Percentiles rank a stretch among this genome's conserved stretches.
Evolutionary conservation across 2,329 filamentous ascomycete species (phyloP).

Genomic region (Colletotrichum shisoi): DNA sequence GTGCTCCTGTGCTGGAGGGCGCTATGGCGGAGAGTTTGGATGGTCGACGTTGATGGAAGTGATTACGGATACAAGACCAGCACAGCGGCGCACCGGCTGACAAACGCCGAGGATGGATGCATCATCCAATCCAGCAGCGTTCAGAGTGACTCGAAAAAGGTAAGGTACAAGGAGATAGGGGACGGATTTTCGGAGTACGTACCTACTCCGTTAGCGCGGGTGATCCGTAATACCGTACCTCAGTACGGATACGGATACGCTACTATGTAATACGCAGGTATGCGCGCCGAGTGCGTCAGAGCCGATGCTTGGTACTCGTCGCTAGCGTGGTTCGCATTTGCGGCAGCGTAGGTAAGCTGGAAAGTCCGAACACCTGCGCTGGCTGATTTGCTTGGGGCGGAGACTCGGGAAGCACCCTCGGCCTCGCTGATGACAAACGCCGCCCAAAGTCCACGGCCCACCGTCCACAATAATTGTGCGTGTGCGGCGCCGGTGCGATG

Average conservation of each 20-base stretch:
- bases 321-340: background rate
- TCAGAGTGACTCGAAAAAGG: slow-evolving; percentile 5
- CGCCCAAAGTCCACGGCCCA: slow-evolving; percentile 32
- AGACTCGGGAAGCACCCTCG: slow-evolving; percentile 36
- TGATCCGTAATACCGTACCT: too few relatives aligned
- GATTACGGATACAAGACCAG: slow-evolving; percentile 30
- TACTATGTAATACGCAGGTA: too few relatives aligned
- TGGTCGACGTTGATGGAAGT: slow-evolving; percentile 25
- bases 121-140: slow-evolving; percentile 9
- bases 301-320: background rate
- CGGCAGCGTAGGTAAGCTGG: slow-evolving; percentile 32
- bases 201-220: background rate
- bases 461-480: slow-evolving; percentile 6
- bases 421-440: slow-evolving; percentile 37
- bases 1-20: background rate
- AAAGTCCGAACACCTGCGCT: slow-evolving; percentile 35
- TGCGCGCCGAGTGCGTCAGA: slow-evolving; percentile 35
- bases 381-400: slow-evolving; percentile 10
- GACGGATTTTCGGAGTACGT: slow-evolving; percentile 22
- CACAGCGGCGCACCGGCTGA: slow-evolving; percentile 26
- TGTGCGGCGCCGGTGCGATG: slow-evolving; percentile 14
- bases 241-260: too few relatives aligned
- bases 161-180: background rate
- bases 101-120: slow-evolving; percentile 31
- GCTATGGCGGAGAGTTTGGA: slow-evolving; percentile 17